Evolutionary conservation across 31 red algal genomes (phyloP).

Genomic region (Porphyra umbilicalis): DNA sequence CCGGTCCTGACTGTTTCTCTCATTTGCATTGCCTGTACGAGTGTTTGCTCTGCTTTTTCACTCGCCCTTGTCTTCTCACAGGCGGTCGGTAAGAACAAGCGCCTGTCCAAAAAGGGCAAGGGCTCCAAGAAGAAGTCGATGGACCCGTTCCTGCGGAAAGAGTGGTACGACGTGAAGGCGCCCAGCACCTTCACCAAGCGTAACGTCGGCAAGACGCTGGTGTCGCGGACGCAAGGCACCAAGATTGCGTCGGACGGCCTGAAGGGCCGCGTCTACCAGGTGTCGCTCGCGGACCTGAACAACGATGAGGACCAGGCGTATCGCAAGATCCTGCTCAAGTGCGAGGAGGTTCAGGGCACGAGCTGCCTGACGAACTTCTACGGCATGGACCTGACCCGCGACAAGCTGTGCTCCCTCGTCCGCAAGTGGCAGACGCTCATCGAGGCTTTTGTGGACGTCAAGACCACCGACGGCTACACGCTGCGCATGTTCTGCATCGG

Average conservation of each 20-base stretch:
- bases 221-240: constrained; percentile 82
- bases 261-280: constrained; percentile 92
- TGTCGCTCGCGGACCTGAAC: constrained; percentile 88
- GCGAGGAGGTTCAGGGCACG: constrained; percentile 92
- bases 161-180: constrained; percentile 98
- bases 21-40: not conserved
- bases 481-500: constrained; percentile 94
- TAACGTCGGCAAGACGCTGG: constrained; percentile 94
- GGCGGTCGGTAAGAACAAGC: constrained; percentile 99
- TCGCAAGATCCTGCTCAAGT: constrained; percentile 89
- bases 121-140: constrained; percentile 83
- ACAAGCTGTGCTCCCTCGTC: constrained; percentile 90
- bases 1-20: not conserved
- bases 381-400: constrained; percentile 90
- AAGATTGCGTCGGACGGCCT: constrained; percentile 92
- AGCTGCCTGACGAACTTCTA: constrained; percentile 90
- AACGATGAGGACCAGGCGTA: constrained; percentile 86
- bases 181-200: constrained; percentile 78
- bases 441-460: constrained; percentile 93
- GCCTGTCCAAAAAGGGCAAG: constrained; percentile 95
- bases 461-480: constrained; percentile 94
- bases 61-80: not conserved
- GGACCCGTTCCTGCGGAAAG: constrained; percentile 92
- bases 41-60: not conserved
- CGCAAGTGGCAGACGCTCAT: constrained; percentile 98